Conservation (phyloP, 106 monocot species). For the Dendrobium chrysotoxum region DNA sequence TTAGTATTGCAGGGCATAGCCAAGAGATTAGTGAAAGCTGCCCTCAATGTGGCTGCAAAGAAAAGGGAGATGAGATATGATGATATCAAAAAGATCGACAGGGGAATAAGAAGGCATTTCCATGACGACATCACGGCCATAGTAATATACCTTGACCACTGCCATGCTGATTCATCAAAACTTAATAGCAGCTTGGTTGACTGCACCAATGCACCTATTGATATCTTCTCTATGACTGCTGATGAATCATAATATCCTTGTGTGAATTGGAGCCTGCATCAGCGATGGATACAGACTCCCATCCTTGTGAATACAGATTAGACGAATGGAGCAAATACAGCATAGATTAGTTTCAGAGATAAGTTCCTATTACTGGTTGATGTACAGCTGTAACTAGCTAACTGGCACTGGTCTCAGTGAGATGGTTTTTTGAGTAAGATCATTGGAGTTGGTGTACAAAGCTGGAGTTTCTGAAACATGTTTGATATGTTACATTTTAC, state of each 20-base stretch:
- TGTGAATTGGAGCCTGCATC: background rate
- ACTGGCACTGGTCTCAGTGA: background rate
- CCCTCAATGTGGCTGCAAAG: conserved; percentile 25
- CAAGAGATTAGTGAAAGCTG: conserved; percentile 28
- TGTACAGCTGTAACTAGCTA: background rate
- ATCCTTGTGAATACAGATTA: background rate
- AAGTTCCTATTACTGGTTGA: background rate
- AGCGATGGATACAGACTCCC: background rate
- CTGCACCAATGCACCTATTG: conserved; percentile 15
- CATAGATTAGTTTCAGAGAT: background rate
- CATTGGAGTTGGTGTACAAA: background rate
- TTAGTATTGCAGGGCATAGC: conserved; percentile 22
- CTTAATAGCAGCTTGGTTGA: background rate
- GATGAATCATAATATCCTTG: conserved; percentile 1
- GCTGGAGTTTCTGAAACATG: background rate
- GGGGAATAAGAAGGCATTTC: conserved; percentile 20
- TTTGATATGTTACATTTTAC: background rate
- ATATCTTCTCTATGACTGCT: conserved; percentile 13
- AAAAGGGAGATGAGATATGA: conserved; percentile 26
- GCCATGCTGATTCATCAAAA: background rate
- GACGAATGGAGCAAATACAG: conserved; percentile 3
- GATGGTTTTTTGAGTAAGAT: background rate
- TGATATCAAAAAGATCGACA: conserved; percentile 21
- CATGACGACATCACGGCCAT: conserved; percentile 26
- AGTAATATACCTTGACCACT: conserved; percentile 21